These are phyloP conservation scores for Lippia alba DNA, from an alignment of 305 asterid species.

Conservation along the genomic window DNA sequence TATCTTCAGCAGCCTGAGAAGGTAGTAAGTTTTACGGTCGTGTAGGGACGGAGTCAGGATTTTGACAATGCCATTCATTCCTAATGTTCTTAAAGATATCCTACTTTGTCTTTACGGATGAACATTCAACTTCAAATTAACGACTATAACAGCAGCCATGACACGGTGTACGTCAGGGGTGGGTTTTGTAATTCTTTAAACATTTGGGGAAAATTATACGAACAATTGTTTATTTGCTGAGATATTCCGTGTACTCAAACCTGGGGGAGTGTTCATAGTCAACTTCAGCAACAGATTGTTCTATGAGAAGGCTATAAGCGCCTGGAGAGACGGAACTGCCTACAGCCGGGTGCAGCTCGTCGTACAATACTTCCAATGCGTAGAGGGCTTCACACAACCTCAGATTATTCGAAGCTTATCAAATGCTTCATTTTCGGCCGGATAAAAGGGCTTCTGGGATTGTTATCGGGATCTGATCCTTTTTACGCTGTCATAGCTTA, in stretches of 20 bases:
- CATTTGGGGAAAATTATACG: not conserved
- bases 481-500: slow-evolving; percentile 76
- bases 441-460: slow-evolving; percentile 49
- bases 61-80: no score
- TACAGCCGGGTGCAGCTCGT: slow-evolving; percentile 72
- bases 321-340: slow-evolving; percentile 74
- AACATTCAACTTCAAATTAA: no score
- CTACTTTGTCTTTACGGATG: no score
- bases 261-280: slow-evolving; percentile 79
- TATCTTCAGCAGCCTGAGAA: slow-evolving; percentile 89
- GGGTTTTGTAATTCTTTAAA: no score
- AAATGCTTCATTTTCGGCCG: slow-evolving; percentile 38
- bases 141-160: no score
- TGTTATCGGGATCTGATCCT: slow-evolving; percentile 66
- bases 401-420: slow-evolving; percentile 52
- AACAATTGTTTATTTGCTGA: slow-evolving; percentile 41
- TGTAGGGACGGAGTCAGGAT: no score
- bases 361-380: slow-evolving; percentile 73
- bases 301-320: slow-evolving; percentile 76
- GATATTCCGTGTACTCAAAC: slow-evolving; percentile 61
- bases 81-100: no score
- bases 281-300: slow-evolving; percentile 81
- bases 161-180: no score
- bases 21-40: slow-evolving; percentile 35
- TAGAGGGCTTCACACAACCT: slow-evolving; percentile 72